Evolutionary conservation across 2,329 filamentous ascomycete genomes (phyloP).

Genomic region (Gnomoniopsis sp.): DNA sequence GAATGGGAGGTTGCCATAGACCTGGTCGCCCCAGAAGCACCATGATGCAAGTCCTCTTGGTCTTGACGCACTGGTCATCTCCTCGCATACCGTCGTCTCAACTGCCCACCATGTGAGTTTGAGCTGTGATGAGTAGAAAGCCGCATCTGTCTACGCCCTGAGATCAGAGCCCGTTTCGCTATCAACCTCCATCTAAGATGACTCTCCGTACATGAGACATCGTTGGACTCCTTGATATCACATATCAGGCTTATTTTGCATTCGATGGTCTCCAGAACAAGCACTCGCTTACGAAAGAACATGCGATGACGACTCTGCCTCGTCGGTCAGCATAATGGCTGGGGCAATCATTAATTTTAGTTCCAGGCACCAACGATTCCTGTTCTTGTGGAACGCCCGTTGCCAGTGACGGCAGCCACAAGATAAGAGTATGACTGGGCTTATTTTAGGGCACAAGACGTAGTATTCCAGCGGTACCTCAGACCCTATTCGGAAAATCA

Average conservation of each 20-base stretch:
- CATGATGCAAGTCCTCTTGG: too few relatives aligned
- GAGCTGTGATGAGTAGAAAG: too few relatives aligned
- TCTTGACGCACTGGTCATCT: too few relatives aligned
- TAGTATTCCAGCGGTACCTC: not conserved
- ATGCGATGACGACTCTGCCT: not conserved
- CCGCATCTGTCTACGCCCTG: too few relatives aligned
- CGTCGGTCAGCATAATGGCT: not conserved
- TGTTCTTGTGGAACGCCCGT: not conserved
- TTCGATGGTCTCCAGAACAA: not conserved
- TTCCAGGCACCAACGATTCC: not conserved
- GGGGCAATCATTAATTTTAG: not conserved
- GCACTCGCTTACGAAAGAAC: not conserved
- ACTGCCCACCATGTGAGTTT: too few relatives aligned
- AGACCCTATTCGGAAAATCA: not conserved
- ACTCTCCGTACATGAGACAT: not conserved
- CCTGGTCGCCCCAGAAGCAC: too few relatives aligned
- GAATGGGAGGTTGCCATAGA: not conserved
- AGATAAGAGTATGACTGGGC: not conserved
- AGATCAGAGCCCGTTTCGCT: not conserved
- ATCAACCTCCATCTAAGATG: not conserved
- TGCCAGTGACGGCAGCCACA: not conserved
- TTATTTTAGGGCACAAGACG: not conserved
- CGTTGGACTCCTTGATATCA: not conserved
- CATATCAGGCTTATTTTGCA: not conserved
- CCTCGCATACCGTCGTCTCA: too few relatives aligned